These are phyloP conservation scores for Calonectria pseudoturangicola DNA, from an alignment of 2,329 filamentous ascomycete species.

Conservation along the genomic window DNA sequence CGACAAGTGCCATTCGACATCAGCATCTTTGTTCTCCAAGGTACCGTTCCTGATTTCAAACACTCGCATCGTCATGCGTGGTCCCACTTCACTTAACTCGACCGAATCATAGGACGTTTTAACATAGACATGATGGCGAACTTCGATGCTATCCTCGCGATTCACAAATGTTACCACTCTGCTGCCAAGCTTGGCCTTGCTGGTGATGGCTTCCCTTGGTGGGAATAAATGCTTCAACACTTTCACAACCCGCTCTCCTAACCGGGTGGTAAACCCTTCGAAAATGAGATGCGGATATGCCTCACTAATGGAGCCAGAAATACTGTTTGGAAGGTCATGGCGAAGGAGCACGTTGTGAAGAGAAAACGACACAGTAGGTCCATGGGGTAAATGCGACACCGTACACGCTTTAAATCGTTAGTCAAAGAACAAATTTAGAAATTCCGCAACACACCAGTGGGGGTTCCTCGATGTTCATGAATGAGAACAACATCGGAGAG, in stretches of 20 bases:
- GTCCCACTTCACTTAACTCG: conserved; percentile 91
- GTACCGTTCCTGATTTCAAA: conserved; percentile 96
- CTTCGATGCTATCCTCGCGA: conserved; percentile 93
- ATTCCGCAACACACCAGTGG: conserved; percentile 72
- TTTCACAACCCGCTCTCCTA: conserved; percentile 90
- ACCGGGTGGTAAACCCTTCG: conserved; percentile 88
- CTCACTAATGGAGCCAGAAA: conserved; percentile 82
- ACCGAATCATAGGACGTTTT: conserved; percentile 93
- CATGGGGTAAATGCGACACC: conserved; percentile 90
- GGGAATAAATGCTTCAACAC: conserved; percentile 96
- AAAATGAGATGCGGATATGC: conserved; percentile 96
- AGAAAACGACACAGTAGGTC: conserved; percentile 86
- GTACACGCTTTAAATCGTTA: conserved; percentile 55
- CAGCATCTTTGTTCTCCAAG: conserved; percentile 94
- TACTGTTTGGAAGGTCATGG: conserved; percentile 92
- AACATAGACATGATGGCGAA: conserved; percentile 89
- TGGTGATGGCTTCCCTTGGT: conserved; percentile 84
- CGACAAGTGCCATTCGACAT: conserved; percentile 96
- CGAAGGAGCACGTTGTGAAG: conserved; percentile 94
- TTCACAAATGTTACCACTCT: conserved; percentile 96
- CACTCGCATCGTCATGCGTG: conserved; percentile 96
- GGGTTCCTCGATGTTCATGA: conserved; percentile 94
- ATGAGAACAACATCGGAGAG: conserved; percentile 90
- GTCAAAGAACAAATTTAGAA: too few relatives aligned
- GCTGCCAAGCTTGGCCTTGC: conserved; percentile 85